Base-by-base conservation (phyloP, 768 basidiomycete genomes). In the Phylloporus sp. region DNA sequence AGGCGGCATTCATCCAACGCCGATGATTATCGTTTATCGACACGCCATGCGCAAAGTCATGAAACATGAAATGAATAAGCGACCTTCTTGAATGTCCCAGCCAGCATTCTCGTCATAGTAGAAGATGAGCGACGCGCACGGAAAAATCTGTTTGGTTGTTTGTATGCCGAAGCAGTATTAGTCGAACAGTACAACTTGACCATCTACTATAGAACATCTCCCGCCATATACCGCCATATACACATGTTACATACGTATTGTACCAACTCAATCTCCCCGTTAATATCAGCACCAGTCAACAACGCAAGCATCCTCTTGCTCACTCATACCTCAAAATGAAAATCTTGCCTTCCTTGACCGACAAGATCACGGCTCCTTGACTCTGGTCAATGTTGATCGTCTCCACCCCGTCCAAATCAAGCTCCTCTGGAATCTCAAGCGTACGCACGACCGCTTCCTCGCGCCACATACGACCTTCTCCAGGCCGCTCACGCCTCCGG, bases 321-420 rank as follows among this genome's bases (percentile, higher is more conserved):
- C 48, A 76, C 39, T 74, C 71, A 68, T 86, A 86, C 67, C 80
- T 79, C 58, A 87, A 58, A 60, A 86, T 85, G 66, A 82, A 86
- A 42, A 86, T 82, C 69, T 74, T 81, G 34, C 85, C 84, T 11
- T 75, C 72, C 67, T 71, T 79, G 48, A 83, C 79, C 27, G 80
- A 82, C 43, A 87, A 63, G 49, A 86, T 84, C 32, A 86, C 75
- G 9, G 82, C 80, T 1, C 84, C 85, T 58, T 87, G 85, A 31
- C 73, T 76, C 69, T 87, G 85, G 60, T 87, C 85, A 42, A 87
- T 82, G 61, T 85, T 85, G 56, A 87, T 83, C 52, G 82, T 86
- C 69, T 86, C 84, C 23, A 86, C 82, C 31, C 61, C 65, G 38
- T 80, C 76, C 50, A 86, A 62, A 56, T 86, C 77, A 48, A 87